Percentiles rank a stretch among this genome's conserved stretches.
Conservation (phyloP, 257 asterid genomes). For the Pogostemon cablin region DNA sequence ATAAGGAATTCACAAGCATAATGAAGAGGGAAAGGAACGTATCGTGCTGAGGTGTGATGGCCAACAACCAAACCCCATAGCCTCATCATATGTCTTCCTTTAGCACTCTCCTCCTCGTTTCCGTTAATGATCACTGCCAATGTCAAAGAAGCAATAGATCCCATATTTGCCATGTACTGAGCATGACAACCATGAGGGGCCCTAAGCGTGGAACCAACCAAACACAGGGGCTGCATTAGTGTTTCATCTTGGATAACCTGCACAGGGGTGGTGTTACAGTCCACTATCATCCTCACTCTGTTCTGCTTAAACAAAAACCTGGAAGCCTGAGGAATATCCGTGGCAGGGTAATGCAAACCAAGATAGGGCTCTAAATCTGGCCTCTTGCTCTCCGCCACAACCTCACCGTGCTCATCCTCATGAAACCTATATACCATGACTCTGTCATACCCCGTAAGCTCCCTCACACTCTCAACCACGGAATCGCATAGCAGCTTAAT, state of each 20-base stretch:
- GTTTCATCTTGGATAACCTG: slow-evolving; percentile 51
- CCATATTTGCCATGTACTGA: slow-evolving; percentile 64
- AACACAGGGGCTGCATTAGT: slow-evolving; percentile 52
- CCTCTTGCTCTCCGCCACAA: slow-evolving; percentile 57
- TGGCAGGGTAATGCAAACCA: slow-evolving; percentile 63
- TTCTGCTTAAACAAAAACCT: slow-evolving; percentile 63
- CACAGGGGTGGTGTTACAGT: slow-evolving; percentile 50
- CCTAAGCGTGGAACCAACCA: slow-evolving; percentile 61
- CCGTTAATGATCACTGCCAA: slow-evolving; percentile 58
- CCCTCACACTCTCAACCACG: slow-evolving; percentile 54
- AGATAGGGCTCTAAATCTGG: slow-evolving; percentile 56
- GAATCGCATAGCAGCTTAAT: slow-evolving; percentile 55
- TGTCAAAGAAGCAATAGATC: slow-evolving; percentile 55
- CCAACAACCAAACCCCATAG: slow-evolving; percentile 71
- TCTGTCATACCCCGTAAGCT: slow-evolving; percentile 59
- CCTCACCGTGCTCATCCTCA: slow-evolving; percentile 71
- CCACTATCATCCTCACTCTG: slow-evolving; percentile 57
- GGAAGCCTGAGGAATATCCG: slow-evolving; percentile 63
- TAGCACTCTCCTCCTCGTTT: slow-evolving; percentile 43
- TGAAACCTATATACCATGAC: slow-evolving; percentile 69
- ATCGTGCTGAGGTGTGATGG: slow-evolving; percentile 60
- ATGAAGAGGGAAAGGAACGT: slow-evolving; percentile 57
- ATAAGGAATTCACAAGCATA: slow-evolving; percentile 64
- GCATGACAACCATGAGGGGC: slow-evolving; percentile 66
- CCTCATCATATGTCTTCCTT: slow-evolving; percentile 49